Evolutionary conservation across 208 protist species (phyloP).

Genomic region (Acanthamoeba triangularis): DNA sequence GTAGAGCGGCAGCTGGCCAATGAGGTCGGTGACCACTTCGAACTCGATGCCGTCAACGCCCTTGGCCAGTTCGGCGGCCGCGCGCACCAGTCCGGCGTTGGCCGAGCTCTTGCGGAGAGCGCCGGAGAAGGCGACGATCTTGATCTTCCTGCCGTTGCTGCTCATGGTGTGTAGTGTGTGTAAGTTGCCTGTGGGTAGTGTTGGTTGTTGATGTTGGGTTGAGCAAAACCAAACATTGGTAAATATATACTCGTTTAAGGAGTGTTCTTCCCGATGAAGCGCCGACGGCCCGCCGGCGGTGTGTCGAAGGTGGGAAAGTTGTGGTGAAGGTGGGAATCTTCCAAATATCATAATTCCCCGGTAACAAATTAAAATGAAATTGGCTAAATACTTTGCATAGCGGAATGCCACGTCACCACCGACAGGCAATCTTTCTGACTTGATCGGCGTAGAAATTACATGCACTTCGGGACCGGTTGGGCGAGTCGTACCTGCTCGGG

Average conservation of each 20-base stretch:
- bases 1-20: conserved; percentile 4
- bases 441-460: background rate
- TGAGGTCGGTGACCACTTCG: background rate
- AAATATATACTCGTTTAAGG: too few species aligned
- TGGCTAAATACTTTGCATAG: too few species aligned
- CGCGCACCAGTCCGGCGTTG: background rate
- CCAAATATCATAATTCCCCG: too few species aligned
- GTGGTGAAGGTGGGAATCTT: too few species aligned
- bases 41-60: background rate
- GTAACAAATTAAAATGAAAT: too few species aligned
- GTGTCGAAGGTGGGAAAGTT: too few species aligned
- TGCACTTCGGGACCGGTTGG: background rate
- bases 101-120: background rate
- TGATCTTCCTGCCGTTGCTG: background rate
- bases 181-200: background rate
- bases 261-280: too few species aligned
- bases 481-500: background rate
- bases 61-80: background rate
- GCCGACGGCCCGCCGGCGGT: too few species aligned
- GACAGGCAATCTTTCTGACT: too few species aligned
- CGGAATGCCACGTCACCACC: too few species aligned
- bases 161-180: background rate
- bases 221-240: too few species aligned
- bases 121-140: background rate
- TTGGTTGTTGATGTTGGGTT: background rate